A percentile compares a stretch with the other conserved stretches of the same genome.
Evolutionary conservation across 2,329 filamentous ascomycete species (phyloP).

Genomic region (Nemania sp.): DNA sequence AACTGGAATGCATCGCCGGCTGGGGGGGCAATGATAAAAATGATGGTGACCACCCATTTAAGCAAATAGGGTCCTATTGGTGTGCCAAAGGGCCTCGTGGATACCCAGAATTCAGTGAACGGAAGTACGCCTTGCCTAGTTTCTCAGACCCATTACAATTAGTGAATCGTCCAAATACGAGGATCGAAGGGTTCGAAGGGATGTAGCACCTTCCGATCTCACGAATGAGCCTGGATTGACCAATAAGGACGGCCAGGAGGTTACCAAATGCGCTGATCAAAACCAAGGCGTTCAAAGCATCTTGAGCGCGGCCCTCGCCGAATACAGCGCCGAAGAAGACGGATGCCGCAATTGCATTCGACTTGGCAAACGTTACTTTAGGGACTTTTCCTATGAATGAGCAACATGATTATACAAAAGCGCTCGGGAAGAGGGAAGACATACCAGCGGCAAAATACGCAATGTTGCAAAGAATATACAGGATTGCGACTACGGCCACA

Average conservation of each 20-base stretch:
- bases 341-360: slow-evolving; percentile 57
- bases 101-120: slow-evolving; percentile 62
- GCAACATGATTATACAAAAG: slow-evolving; percentile 16
- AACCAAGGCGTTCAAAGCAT: slow-evolving; percentile 61
- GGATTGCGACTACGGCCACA: slow-evolving; percentile 53
- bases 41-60: slow-evolving; percentile 59
- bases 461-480: slow-evolving; percentile 64
- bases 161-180: not conserved
- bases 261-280: slow-evolving; percentile 63
- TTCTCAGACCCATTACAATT: not conserved
- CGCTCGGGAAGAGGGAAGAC: not conserved
- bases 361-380: slow-evolving; percentile 55
- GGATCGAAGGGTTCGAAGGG: not conserved
- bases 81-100: slow-evolving; percentile 65
- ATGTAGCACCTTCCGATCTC: slow-evolving; percentile 60
- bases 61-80: slow-evolving; percentile 62
- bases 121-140: slow-evolving; percentile 63
- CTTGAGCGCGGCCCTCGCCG: slow-evolving; percentile 51
- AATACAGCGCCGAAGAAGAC: slow-evolving; percentile 65
- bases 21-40: slow-evolving; percentile 65
- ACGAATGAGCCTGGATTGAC: slow-evolving; percentile 60
- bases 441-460: slow-evolving; percentile 61
- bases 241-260: slow-evolving; percentile 58
- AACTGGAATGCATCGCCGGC: slow-evolving; percentile 69
- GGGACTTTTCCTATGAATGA: slow-evolving; percentile 43